Evolutionary conservation across 140 eudicot genomes (phyloP).

Genomic region (Stevia rebaudiana): DNA sequence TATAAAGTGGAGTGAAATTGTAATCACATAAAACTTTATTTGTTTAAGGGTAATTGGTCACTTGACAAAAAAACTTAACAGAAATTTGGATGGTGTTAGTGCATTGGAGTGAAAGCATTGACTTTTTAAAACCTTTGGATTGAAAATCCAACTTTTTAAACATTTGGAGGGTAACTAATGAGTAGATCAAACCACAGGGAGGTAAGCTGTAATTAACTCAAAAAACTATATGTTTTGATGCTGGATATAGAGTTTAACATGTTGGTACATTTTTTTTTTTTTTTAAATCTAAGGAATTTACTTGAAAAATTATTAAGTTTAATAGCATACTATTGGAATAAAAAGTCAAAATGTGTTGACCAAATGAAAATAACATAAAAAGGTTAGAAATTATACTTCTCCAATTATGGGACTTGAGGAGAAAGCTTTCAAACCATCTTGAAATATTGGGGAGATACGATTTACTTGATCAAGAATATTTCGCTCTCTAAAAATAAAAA

Average conservation of each 20-base stretch:
- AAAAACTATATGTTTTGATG: slow-evolving; percentile 8
- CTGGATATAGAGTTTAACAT: background rate
- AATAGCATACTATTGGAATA: background rate
- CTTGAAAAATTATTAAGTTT: background rate
- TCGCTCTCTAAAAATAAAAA: slow-evolving; percentile 49
- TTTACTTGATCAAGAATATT: slow-evolving; percentile 69
- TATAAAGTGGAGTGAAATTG: too few relatives aligned
- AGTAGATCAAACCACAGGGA: too few relatives aligned
- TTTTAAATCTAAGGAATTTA: background rate
- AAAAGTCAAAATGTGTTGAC: background rate
- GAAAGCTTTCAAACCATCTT: slow-evolving; percentile 70
- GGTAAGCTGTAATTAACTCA: too few relatives aligned
- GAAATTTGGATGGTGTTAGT: too few relatives aligned
- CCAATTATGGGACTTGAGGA: slow-evolving; percentile 77
- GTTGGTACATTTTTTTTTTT: background rate
- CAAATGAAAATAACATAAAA: background rate
- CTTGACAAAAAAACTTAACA: too few relatives aligned
- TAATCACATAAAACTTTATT: too few relatives aligned
- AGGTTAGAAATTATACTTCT: slow-evolving; percentile 56
- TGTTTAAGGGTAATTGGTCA: too few relatives aligned
- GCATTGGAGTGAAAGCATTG: too few relatives aligned
- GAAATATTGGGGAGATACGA: slow-evolving; percentile 68
- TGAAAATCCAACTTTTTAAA: too few relatives aligned
- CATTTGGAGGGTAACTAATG: too few relatives aligned
- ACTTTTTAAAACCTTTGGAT: too few relatives aligned